These are phyloP conservation scores for Saturnispora bothae DNA, from an alignment of 805 yeast species.

Conservation along the genomic window DNA sequence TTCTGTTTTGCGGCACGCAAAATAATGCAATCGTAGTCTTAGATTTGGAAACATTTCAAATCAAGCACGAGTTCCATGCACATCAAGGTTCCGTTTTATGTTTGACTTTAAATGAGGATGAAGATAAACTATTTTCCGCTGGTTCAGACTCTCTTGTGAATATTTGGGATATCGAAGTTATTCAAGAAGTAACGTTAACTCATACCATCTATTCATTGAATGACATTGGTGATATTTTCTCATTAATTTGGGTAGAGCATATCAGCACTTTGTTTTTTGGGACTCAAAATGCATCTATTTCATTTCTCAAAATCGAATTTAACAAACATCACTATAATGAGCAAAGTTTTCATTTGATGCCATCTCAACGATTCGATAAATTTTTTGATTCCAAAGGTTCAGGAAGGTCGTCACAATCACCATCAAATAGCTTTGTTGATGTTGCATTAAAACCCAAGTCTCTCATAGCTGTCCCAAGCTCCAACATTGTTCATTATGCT, in stretches of 20 bases:
- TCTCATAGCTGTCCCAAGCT: slow-evolving; percentile 57
- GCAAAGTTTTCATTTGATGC: slow-evolving; percentile 31
- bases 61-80: slow-evolving; percentile 42
- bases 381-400: slow-evolving; percentile 81
- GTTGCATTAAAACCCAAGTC: slow-evolving; percentile 22
- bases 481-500: slow-evolving; percentile 66
- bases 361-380: slow-evolving; percentile 61
- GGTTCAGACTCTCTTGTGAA: slow-evolving; percentile 86
- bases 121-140: slow-evolving; percentile 62
- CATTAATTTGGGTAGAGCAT: slow-evolving; percentile 57
- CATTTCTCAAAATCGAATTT: slow-evolving; percentile 47
- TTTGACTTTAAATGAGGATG: slow-evolving; percentile 43
- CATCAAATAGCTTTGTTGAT: background rate
- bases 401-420: slow-evolving; percentile 3
- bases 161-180: slow-evolving; percentile 57
- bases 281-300: slow-evolving; percentile 82
- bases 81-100: slow-evolving; percentile 70
- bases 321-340: slow-evolving; percentile 17
- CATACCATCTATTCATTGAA: slow-evolving; percentile 73
- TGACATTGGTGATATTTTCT: slow-evolving; percentile 91
- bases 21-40: slow-evolving; percentile 67
- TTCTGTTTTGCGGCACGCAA: slow-evolving; percentile 85
- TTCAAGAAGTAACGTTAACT: slow-evolving; percentile 21
- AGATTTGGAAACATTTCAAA: slow-evolving; percentile 56
- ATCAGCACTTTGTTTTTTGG: slow-evolving; percentile 67